Evolutionary conservation across 768 basidiomycete species (phyloP).

Genomic region (Agrocybe praecox): DNA sequence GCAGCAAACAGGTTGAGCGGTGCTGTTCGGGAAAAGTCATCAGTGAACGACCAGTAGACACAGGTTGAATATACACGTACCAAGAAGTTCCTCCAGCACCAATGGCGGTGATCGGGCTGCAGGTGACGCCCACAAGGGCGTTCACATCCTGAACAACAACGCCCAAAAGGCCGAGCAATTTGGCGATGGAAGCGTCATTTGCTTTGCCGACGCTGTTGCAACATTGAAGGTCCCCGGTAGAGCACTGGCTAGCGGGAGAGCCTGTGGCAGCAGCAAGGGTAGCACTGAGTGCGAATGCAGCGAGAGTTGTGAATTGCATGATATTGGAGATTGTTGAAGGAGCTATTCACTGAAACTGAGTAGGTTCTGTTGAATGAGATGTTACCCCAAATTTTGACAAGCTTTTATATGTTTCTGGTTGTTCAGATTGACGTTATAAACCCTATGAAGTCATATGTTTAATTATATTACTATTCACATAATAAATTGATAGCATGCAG

Average conservation of each 20-base stretch:
- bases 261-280: conserved; percentile 11
- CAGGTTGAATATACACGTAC: not conserved
- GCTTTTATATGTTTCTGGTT: not conserved
- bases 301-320: conserved; percentile 10
- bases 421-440: too few species aligned
- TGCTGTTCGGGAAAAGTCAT: conserved; percentile 5
- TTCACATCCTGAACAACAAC: conserved; percentile 5
- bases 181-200: conserved; percentile 1
- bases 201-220: conserved; percentile 15
- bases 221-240: conserved; percentile 24
- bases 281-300: conserved; percentile 5
- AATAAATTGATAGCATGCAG: not conserved
- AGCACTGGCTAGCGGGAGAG: conserved; percentile 15
- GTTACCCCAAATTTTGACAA: not conserved
- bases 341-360: not conserved
- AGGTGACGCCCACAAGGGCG: conserved; percentile 12
- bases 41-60: too few species aligned
- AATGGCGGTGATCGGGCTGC: conserved; percentile 16
- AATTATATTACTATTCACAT: not conserved
- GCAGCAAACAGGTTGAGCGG: conserved; percentile 1
- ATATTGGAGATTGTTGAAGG: not conserved
- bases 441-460: not conserved
- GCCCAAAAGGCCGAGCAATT: conserved; percentile 24
- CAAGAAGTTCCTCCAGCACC: conserved; percentile 10
- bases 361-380: not conserved